These are phyloP conservation scores for Odontarrhena argentea DNA, from an alignment of 345 rosid genomes.

Conservation along the genomic window DNA sequence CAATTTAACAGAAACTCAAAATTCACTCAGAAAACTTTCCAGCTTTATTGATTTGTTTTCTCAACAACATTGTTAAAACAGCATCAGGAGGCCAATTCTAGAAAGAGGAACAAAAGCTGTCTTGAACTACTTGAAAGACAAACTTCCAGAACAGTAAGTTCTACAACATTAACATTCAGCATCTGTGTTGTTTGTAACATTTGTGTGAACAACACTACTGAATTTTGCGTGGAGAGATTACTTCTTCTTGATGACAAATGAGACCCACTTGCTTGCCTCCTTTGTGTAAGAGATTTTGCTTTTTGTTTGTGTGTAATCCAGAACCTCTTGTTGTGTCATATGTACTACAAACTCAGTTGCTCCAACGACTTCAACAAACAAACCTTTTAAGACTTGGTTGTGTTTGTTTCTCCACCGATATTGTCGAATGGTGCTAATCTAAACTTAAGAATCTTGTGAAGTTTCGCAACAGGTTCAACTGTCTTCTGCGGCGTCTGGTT, in stretches of 20 bases:
- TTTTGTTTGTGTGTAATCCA: constrained; percentile 19
- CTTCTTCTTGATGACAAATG: constrained; percentile 9
- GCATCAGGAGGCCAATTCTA: constrained; percentile 84
- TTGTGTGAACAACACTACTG: constrained; percentile 16
- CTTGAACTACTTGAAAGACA: constrained; percentile 78
- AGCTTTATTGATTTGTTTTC: background rate
- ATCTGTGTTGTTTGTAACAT: constrained; percentile 32
- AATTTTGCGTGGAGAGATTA: background rate
- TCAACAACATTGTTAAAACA: constrained; percentile 39
- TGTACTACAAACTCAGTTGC: constrained; percentile 15
- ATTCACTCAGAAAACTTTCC: constrained; percentile 4
- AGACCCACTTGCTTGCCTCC: background rate
- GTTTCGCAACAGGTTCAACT: constrained; percentile 54
- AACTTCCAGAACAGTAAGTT: constrained; percentile 57
- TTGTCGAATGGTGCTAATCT: constrained; percentile 43
- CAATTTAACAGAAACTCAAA: background rate
- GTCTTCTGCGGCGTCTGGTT: constrained; percentile 50
- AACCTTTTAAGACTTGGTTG: constrained; percentile 9
- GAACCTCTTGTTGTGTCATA: constrained; percentile 14
- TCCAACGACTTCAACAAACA: constrained; percentile 3
- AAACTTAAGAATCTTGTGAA: constrained; percentile 62
- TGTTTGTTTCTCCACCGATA: constrained; percentile 39
- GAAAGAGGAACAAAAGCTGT: constrained; percentile 89
- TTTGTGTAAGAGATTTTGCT: constrained; percentile 24
- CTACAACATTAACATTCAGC: background rate